Base-by-base conservation (phyloP, 1,139 yeast genomes). In the Saccharomycopsis crataegensis region DNA sequence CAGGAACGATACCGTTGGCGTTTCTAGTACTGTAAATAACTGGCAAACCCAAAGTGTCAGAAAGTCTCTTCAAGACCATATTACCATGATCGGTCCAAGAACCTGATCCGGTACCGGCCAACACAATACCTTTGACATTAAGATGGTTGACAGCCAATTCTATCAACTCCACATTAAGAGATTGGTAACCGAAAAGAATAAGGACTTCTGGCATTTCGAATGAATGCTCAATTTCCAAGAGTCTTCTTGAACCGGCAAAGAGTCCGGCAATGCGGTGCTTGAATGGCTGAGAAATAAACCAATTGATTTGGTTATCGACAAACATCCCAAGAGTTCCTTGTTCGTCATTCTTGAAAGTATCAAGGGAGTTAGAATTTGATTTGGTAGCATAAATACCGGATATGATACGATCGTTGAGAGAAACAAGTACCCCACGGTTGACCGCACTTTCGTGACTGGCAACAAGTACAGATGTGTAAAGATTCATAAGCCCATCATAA, bases 91-190 rank as follows among this genome's bases (percentile, higher is more conserved):
- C 78, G 33, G 81, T 73, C 68, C 83, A 67, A 1, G 86, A 79
- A 0, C 89, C 89, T 0, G 88, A 86, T 41, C 89, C 89, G 77
- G 82, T 78, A 3, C 86, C 80, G 0, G 88, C 89, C 49, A 83
- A 68, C 1, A 83, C 80, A 28, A 83, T 64, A 2, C 88, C 89
- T 57, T 72, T 67, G 3, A 74, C 71, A 7, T 69, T 70, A 61
- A 79, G 68, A 17, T 72, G 69, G 42, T 73, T 71, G 6, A 66
- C 65, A 0, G 77, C 72, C 22, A 79, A 59, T 44, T 72, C 72
- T 9, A 83, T 68, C 14, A 82, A 59, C 48, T 71, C 69, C 48
- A 77, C 71, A 56, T 78, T 75, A 59, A 82, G 71, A 0, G 84
- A 82, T 63, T 83, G 88, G 60, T 81, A 83, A 40, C 79, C 83